Evolutionary conservation across 2,329 filamentous ascomycete species (phyloP), one percentile per base, ranked within the genome.

Genomic region (Botrytis tulipae): DNA sequence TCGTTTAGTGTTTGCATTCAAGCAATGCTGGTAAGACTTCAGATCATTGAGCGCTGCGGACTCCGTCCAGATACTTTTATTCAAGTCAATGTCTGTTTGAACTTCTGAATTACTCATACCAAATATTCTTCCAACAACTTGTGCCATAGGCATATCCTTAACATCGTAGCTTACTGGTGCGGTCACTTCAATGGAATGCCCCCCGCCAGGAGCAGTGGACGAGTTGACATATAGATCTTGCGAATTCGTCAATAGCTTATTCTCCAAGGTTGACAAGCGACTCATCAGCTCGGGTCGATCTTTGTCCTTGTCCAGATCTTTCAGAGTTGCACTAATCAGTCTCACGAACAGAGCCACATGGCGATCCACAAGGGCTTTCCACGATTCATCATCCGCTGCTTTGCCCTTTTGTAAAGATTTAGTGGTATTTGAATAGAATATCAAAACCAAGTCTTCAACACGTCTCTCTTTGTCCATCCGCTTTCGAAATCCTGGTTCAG

Each of bases 311-410:
- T 95, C 94, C 77, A 96, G 90, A 77, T 94, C 92, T 78, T 91
- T 92, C 76, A 98, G 84, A 32, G 94, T 93, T 76, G 90, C 89
- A 78, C 90, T 91, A 78, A 97, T 89, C 68, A 99, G 87, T 67
- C 96, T 91, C 76, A 99, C 92, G 81, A 99, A 99, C 74, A 99
- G 88, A 68, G 96, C 96, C 73, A 98, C 91, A 82, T 99, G 96
- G 72, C 95, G 90, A 82, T 99, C 96, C 29, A 97, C 94, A 83
- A 98, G 90, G 74, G 92, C 86, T 84, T 96, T 97, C 93, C 94
- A 98, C 71, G 89, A 89, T 81, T 97, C 94, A 82, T 98, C 95
- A 65, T 92, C 92, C 0, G 90, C 87, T 0, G 88, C 83, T 82
- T 93, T 93, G 71, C 92, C 88, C 82, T 93, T 93, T 82, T 92